Evolutionary conservation across 139 green algal genomes (phyloP), one percentile per base, ranked within the genome.

Genomic region (Limnomonas spitsbergensis): DNA sequence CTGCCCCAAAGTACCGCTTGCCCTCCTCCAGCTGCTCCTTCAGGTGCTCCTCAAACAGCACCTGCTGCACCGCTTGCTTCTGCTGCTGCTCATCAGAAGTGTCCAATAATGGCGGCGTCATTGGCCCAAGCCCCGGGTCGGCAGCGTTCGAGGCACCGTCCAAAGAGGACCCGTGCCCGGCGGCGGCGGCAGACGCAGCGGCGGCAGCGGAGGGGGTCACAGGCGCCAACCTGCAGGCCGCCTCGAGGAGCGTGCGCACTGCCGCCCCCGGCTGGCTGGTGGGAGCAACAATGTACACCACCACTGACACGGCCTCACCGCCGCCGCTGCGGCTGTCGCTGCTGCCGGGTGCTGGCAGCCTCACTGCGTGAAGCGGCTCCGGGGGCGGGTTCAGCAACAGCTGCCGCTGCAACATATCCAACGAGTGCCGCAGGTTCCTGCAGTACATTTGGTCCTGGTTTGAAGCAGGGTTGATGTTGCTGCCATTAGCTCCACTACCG

Each of bases 361-460:
- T n/a, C 20, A 20, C 20, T 61, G 14, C 20, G 20, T 29, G 14
- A 29, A 61, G 47, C 14, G 47, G 47, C 56, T 70, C 56, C 29
- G 56, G 56, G 7, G 29, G 29, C 29, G 56, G 56, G 14, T 24
- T 37, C 7, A 70, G 14, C 29, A 70, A 14, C 14, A 70, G 56
- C 7, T 70, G 56, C 56, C 56, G 27, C 56, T 70, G 56, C 56
- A 70, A 36, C 56, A 70, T 70, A 20, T 70, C 56, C 56, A 70
- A 20, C n/a, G 24, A 7, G 56, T 70, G 29, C 56, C 56, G 56
- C 56, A 70, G 29, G 56, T 70, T 70, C 4, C 56, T 7, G 56
- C 9, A 37, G 56, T 38, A 70, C 14, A 29, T 14, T 20, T 29
- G 14, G 47, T 61, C 47, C 20, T 61, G 47, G 47, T 20, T 20